phyloP scores from a whole-genome alignment of 306 rosid genomes.

The Glycine latifolia region DNA sequence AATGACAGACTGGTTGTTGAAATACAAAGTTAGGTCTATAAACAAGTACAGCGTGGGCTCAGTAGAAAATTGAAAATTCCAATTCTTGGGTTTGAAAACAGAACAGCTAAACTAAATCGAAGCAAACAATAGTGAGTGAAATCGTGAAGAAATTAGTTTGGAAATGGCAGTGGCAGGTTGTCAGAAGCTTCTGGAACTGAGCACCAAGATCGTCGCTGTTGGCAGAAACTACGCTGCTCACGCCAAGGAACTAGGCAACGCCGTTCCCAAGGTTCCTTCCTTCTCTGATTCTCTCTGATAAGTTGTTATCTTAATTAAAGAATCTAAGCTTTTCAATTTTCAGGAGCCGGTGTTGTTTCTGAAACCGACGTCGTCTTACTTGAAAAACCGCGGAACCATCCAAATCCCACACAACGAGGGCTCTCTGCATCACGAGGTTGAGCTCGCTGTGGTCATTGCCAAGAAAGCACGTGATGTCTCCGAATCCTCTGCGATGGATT shows the following conservation, averaged over 20 bases:
- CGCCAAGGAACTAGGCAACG: slow-evolving; percentile 97
- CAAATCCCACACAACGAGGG: slow-evolving; percentile 80
- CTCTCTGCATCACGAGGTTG: slow-evolving; percentile 94
- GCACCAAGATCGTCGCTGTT: slow-evolving; percentile 90
- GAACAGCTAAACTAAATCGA: no score
- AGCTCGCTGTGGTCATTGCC: slow-evolving; percentile 88
- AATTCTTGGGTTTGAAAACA: no score
- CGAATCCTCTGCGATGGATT: slow-evolving; percentile 84
- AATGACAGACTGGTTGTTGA: no score
- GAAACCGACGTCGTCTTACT: slow-evolving; percentile 93
- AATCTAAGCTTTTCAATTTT: not conserved
- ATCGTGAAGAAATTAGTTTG: not conserved
- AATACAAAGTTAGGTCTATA: no score
- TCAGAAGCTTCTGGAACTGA: slow-evolving; percentile 67
- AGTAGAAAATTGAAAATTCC: no score
- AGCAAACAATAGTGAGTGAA: not conserved
- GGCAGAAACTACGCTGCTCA: slow-evolving; percentile 96
- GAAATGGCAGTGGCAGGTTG: slow-evolving; percentile 62
- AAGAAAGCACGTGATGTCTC: slow-evolving; percentile 90
- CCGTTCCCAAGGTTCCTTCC: slow-evolving; percentile 80
- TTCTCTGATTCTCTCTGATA: not conserved
- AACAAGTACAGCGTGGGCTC: no score
- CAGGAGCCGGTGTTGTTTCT: slow-evolving; percentile 90
- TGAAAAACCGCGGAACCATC: slow-evolving; percentile 88
- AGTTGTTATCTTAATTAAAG: no score